Evolutionary conservation across 2,329 filamentous ascomycete genomes (phyloP), one percentile per base, ranked within the genome.

Genomic region (Keithomyces neogunnii): DNA sequence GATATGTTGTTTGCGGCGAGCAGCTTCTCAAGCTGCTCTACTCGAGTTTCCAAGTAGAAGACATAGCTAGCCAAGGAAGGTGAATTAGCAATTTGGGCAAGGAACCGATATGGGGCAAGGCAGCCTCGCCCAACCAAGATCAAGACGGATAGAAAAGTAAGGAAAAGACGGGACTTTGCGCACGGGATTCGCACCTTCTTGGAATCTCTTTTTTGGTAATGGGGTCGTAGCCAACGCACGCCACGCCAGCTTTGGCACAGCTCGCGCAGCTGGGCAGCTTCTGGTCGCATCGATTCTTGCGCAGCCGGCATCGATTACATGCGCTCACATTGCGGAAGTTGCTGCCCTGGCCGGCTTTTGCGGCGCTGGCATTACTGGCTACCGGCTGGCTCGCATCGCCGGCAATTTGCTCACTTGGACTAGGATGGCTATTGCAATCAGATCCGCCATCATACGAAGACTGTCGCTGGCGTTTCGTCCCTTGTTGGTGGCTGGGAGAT

Each of bases 141-240:
- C 30, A 30, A 44, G 4, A 8, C 28, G 9, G 13, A 29, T 11
- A 86, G 19, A 19, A 19, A 19, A 19, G 19, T 1, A 19, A 19
- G 19, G 19, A 19, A 19, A 19, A 19, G 19, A 19, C 19, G 19
- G 19, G 19, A 19, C 19, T 19, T 19, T 19, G 19, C 19, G 19
- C 19, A 19, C 19, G 19, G 19, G 19, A 19, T 19, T 19, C 86
- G 72, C 85, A 96, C 74, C 85, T 90, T 69, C 91, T 81, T 47
- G 92, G 92, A 53, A 97, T 96, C 70, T 96, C 90, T 64, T 88
- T 85, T 76, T 96, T 96, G 29, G 89, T 95, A 63, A 96, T 96
- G 35, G 92, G 91, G 66, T 97, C 92, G 68, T 96, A 96, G 56
- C 92, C 92, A 48, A 96, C 89, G 67, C 93, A 97, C 58, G 88